Conservation (phyloP, 2,329 filamentous ascomycete genomes). For the Aspergillus pseudoviridinutans region DNA sequence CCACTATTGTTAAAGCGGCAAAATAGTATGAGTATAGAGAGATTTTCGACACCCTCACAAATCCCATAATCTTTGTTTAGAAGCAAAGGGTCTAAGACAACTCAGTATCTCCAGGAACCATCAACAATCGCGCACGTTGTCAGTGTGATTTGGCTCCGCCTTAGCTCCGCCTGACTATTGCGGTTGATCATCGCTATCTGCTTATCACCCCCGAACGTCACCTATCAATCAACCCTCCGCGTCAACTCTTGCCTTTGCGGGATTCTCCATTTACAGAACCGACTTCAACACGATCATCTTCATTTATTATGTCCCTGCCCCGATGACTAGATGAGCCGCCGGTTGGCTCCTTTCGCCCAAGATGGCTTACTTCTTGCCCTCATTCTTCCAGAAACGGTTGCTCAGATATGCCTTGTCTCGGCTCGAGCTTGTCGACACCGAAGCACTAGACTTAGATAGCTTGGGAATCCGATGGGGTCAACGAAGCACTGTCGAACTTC, state of each 20-base stretch:
- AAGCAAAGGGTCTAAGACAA: background rate
- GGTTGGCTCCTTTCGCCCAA: conserved; percentile 27
- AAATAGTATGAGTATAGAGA: background rate
- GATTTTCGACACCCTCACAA: background rate
- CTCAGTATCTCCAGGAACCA: background rate
- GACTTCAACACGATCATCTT: conserved; percentile 2
- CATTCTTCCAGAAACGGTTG: conserved; percentile 78
- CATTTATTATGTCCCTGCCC: conserved; percentile 17
- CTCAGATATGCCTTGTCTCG: conserved; percentile 80
- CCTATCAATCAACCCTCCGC: conserved; percentile 13
- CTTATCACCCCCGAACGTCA: conserved; percentile 27
- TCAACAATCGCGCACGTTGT: conserved; percentile 15
- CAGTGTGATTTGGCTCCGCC: conserved; percentile 17
- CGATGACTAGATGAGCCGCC: conserved; percentile 31
- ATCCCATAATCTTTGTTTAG: background rate
- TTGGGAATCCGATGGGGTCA: conserved; percentile 79
- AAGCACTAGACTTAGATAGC: conserved; percentile 79
- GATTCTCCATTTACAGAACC: background rate
- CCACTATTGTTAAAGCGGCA: background rate
- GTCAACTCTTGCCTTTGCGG: conserved; percentile 4
- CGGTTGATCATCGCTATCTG: conserved; percentile 18
- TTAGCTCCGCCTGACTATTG: conserved; percentile 21
- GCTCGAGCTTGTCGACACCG: conserved; percentile 81
- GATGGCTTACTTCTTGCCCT: conserved; percentile 75
- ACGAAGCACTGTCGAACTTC: conserved; percentile 77